Evolutionary conservation across 345 rosid species (phyloP), one percentile per base, ranked within the genome.

Genomic region (Combretum micranthum): DNA sequence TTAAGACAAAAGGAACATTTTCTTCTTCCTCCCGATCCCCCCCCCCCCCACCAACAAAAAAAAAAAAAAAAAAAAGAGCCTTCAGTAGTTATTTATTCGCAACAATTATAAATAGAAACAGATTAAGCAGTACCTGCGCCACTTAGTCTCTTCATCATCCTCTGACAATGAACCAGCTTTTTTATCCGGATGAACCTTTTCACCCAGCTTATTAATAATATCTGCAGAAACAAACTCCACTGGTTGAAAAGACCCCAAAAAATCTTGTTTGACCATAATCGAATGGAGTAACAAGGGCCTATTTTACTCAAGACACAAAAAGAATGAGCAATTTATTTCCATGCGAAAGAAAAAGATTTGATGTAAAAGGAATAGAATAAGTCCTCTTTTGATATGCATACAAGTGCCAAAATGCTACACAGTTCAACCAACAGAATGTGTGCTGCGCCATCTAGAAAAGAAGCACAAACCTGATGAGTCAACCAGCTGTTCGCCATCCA

Each of bases 401-500:
- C 3, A 25, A 1, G 39, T 32, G 39, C 39, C 39, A 32, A 32
- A 32, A 32, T 32, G 9, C 39, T 32, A 6, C 17, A 49, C 22
- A 17, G 4, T 13, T 12, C 22, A 22, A 49, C 52, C 14, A 17
- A 13, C 57, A 17, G 3, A 58, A 26, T 37, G 19, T 25, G 45
- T 55, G 50, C 1, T 52, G 3, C 18, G 8, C 2, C 32, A 64
- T 60, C 26, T 25, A 39, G 45, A 48, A 3, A 21, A 12, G n/a
- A 45, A 7, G 4, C 18, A 49, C 39, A 23, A 61, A 78, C 83
- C 77, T 69, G 83, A 75, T 52, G 75, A 72, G 56, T 78, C 77
- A 6, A 78, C 83, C 67, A 78, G 68, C 64, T 71, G 72, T 39
- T 71, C 75, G 20, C 83, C 83, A 25, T 78, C 83, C 49, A 74